A percentile compares a stretch with the other conserved stretches of the same genome.
These are phyloP conservation scores for Nicotiana benthamiana DNA, from an alignment of 257 asterid genomes.

Conservation along the genomic window DNA sequence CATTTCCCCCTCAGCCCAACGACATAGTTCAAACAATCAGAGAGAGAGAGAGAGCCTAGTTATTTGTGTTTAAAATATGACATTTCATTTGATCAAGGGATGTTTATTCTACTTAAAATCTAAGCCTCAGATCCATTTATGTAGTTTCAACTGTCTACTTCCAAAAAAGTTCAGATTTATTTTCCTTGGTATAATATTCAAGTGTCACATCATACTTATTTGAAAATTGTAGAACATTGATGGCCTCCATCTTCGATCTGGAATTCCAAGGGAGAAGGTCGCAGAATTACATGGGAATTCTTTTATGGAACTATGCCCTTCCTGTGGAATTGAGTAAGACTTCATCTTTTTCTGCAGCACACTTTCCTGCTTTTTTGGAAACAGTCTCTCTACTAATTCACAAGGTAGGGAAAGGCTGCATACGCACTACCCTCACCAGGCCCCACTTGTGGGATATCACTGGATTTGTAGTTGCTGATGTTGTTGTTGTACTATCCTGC, in stretches of 20 bases:
- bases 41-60: background rate
- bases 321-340: slow-evolving; percentile 86
- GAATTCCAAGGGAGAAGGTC: slow-evolving; percentile 81
- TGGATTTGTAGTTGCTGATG: no score
- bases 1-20: background rate
- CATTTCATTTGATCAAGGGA: background rate
- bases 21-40: background rate
- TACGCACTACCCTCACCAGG: no score
- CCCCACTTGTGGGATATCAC: no score
- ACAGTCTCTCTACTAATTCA: no score
- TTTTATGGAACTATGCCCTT: slow-evolving; percentile 77
- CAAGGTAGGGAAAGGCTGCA: no score
- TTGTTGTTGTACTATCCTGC: background rate
- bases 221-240: slow-evolving; percentile 68
- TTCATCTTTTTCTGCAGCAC: slow-evolving; percentile 4
- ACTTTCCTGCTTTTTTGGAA: background rate
- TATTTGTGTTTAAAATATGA: background rate
- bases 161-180: background rate
- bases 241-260: slow-evolving; percentile 94
- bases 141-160: background rate
- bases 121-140: background rate
- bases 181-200: background rate
- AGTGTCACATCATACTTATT: slow-evolving; percentile 9
- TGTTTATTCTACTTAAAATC: background rate
- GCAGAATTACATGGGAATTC: slow-evolving; percentile 91